Base-by-base conservation (phyloP, 495 filamentous ascomycete species). In the Penicilliopsis zonata region DNA sequence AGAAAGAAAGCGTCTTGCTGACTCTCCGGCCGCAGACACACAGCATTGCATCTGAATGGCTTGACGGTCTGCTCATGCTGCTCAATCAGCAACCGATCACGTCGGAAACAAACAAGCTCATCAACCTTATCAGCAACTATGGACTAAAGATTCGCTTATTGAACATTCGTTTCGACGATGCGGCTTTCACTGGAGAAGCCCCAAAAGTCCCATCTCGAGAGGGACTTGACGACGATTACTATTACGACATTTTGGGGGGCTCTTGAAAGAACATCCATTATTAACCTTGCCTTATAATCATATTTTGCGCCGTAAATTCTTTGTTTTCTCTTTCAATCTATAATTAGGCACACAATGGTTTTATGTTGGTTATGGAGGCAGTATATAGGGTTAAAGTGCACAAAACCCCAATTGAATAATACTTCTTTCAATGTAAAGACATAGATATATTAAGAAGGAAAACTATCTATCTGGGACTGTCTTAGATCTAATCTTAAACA, bases 21-120 rank as follows among this genome's bases (percentile, higher is more conserved):
- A 80, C 73, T 5, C 68, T 99, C n/a, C 73, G 83, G 38, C 86
- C 92, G 3, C 63, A 76, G 28, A 80, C 77, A 18, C 82, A 90
- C 44, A 82, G 74, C 37, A 51, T 87, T 14, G 92, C 90, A 8
- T 87, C 87, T 2, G 92, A 99, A 55, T 99, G 90, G 90, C 61
- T 96, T 0, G 92, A 99, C 50, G 92, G 92, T 1, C 57, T 99
- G 30, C 72, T 95, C 15, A 93, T 99, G 86, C 60, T 99, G 24
- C 67, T 99, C 18, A 84, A 86, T 49, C 90, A 99, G 50, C 76
- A 86, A 25, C 90, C 90, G 8, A 94, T 99, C 53, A 99, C 92
- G n/a, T 69, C 82, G 13, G 88, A 96, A 54, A 96, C 90, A 4
- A 82, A 74, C 43, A 90, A 87, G 50, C 60, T 96, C 31, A 80